Base-by-base conservation (phyloP, 306 rosid genomes). In the Prinsepia uniflora region DNA sequence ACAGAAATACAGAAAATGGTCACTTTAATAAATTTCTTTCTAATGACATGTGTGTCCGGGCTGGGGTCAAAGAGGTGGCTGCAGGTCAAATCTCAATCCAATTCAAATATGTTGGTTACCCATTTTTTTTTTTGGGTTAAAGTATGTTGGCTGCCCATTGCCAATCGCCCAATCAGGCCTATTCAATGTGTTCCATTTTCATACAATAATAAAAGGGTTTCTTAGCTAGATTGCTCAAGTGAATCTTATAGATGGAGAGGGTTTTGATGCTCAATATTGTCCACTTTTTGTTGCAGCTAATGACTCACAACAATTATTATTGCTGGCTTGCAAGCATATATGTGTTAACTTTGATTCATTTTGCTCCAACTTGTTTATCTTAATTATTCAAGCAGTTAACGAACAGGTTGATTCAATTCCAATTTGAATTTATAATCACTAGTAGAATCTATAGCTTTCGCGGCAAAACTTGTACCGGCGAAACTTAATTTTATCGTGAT, bases 51-150 rank as follows among this genome's bases (percentile, higher is more conserved):
- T 30, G 2, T 30, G 36, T 30, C 36, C 36, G 36, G 36, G 36
- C 4, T 2, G 39, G 71, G 67, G 80, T 80, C 81, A 80, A 76
- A 76, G 66, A 67, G 72, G 63, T 53, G 75, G 46, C 72, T 75
- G 56, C 20, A 40, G 72, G 78, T 80, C 81, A 61, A 75, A 66
- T 65, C 56, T 65, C 70, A 61, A 75, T 75, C 77, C 77, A 66
- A 72, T 24, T 24, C 58, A 39, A 44, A 45, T 43, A 52, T 42
- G 65, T 44, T 44, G 58, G 36, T 22, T 76, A 40, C 17, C 20
- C 22, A 0, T 24, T 24, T n/a, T n/a, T n/a, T n/a, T n/a, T n/a
- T n/a, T n/a, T n/a, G n/a, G n/a, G n/a, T n/a, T n/a, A n/a, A 39
- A 44, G 34, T 43, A 52, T 42, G 65, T 44, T 44, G 58, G 36